These are phyloP conservation scores for Bromus sterilis DNA, from an alignment of 176 grass and related monocot genomes.

Conservation along the genomic window DNA sequence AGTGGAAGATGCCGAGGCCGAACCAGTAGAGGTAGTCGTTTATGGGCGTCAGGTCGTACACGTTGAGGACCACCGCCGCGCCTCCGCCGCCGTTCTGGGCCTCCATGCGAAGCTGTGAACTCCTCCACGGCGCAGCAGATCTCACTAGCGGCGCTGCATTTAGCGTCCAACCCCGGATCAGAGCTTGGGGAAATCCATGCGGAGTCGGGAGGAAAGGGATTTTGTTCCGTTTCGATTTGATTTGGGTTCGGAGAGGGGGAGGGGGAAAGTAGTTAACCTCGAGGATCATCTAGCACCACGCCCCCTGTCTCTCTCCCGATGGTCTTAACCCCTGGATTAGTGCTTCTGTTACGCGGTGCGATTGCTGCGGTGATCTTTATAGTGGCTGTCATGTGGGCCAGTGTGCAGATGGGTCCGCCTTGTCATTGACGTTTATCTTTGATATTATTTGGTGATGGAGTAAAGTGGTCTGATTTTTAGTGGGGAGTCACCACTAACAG, in stretches of 20 bases:
- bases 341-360: background rate
- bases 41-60: constrained; percentile 66
- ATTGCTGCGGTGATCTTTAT: rapidly evolving
- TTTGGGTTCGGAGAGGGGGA: constrained; percentile 2
- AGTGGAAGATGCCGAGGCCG: constrained; percentile 72
- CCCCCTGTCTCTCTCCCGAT: background rate
- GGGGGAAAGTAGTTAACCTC: background rate
- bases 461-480: constrained; percentile 7
- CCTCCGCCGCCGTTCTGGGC: constrained; percentile 12
- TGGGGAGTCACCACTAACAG: background rate
- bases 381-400: background rate
- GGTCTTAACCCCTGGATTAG: background rate
- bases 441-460: background rate
- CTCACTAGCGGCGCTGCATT: constrained; percentile 5
- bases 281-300: background rate
- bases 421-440: no score
- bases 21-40: constrained; percentile 73
- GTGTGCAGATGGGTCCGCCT: rapidly evolving
- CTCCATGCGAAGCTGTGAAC: constrained; percentile 28
- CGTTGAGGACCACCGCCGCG: constrained; percentile 50
- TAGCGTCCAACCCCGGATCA: background rate
- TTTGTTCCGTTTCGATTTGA: constrained; percentile 5
- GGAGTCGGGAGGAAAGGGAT: background rate
- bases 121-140: constrained; percentile 16
- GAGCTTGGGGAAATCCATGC: background rate